Evolutionary conservation across 1,139 yeast species (phyloP).

Genomic region (Diutina catenulata): DNA sequence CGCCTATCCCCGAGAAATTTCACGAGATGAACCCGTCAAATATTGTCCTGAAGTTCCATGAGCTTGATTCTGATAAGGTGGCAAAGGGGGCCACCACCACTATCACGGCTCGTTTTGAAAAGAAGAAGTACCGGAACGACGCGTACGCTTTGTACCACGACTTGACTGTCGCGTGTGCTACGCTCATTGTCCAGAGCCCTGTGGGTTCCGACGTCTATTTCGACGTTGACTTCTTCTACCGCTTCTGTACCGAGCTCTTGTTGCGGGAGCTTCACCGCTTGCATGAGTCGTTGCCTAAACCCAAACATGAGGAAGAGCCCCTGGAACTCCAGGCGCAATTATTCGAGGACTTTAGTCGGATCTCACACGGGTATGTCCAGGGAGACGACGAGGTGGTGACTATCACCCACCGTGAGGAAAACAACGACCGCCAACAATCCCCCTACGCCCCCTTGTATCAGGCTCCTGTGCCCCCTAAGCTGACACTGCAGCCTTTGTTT

Average conservation of each 20-base stretch:
- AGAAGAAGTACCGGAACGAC: not conserved
- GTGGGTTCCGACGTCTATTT: constrained; percentile 49
- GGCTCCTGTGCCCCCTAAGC: constrained; percentile 15
- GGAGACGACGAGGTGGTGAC: constrained; percentile 53
- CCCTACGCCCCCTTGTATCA: constrained; percentile 13
- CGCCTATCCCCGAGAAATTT: constrained; percentile 13
- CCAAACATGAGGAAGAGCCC: constrained; percentile 13
- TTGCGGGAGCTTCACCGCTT: constrained; percentile 50
- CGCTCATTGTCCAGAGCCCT: constrained; percentile 33
- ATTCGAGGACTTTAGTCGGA: constrained; percentile 50
- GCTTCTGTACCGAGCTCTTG: constrained; percentile 56
- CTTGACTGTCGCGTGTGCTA: constrained; percentile 49
- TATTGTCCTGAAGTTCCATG: not conserved
- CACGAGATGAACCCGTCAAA: not conserved
- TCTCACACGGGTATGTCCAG: constrained; percentile 46
- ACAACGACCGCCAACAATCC: constrained; percentile 16
- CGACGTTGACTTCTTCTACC: constrained; percentile 57
- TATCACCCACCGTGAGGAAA: constrained; percentile 20
- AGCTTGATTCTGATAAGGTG: not conserved
- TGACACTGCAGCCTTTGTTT: constrained; percentile 49
- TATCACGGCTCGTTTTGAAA: not conserved
- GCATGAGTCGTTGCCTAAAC: not conserved
- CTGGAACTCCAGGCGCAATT: constrained; percentile 1
- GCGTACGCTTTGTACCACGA: constrained; percentile 62
- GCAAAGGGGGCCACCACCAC: not conserved